These are phyloP conservation scores for Hypocreales sp. DNA, from an alignment of 2,329 filamentous ascomycete species.

Conservation along the genomic window DNA sequence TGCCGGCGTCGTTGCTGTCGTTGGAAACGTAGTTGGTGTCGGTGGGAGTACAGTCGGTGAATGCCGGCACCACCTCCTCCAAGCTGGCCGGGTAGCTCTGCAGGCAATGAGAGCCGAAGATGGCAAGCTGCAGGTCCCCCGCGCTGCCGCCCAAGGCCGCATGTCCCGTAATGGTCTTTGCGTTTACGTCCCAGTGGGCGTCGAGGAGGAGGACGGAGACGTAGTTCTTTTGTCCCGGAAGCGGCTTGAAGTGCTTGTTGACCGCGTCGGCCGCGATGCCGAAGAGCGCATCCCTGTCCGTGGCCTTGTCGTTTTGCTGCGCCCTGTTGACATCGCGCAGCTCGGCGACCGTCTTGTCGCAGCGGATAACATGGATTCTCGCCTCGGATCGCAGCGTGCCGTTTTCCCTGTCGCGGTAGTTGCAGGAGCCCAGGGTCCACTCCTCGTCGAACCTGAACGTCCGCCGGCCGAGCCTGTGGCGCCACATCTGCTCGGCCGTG, in stretches of 20 bases:
- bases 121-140: constrained; percentile 64
- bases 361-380: constrained; percentile 72
- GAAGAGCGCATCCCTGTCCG: constrained; percentile 59
- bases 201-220: constrained; percentile 81
- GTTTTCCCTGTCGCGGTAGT: constrained; percentile 53
- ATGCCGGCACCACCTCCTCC: constrained; percentile 79
- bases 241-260: constrained; percentile 57
- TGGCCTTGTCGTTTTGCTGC: constrained; percentile 59
- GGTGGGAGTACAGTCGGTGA: constrained; percentile 80
- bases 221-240: constrained; percentile 69
- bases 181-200: constrained; percentile 65
- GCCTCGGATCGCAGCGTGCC: constrained; percentile 79
- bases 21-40: constrained; percentile 71
- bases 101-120: constrained; percentile 85
- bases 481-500: constrained; percentile 90
- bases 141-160: constrained; percentile 65
- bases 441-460: constrained; percentile 89
- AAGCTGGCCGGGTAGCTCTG: constrained; percentile 82
- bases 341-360: constrained; percentile 72
- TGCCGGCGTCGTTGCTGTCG: constrained; percentile 73
- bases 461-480: constrained; percentile 72
- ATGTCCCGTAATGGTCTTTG: constrained; percentile 61
- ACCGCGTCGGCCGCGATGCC: constrained; percentile 65
- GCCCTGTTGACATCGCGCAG: constrained; percentile 63
- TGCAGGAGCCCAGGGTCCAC: constrained; percentile 75